Evolutionary conservation across 2,329 filamentous ascomycete species (phyloP).

Genomic region (Fusarium sp.): DNA sequence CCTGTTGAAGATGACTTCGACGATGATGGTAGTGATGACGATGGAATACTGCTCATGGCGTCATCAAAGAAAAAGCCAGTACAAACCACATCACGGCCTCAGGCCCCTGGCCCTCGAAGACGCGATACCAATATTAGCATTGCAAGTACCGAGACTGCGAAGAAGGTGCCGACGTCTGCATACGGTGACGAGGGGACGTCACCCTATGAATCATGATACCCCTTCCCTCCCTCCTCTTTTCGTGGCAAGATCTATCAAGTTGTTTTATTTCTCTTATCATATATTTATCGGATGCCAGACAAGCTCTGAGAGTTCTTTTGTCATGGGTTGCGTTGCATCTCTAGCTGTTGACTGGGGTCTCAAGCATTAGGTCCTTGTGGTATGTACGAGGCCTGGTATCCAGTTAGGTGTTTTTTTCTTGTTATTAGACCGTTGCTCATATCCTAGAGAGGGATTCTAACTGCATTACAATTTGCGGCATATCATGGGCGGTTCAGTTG

Average conservation of each 20-base stretch:
- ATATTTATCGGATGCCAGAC: constrained; percentile 37
- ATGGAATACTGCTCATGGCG: constrained; percentile 67
- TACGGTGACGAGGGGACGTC: constrained; percentile 52
- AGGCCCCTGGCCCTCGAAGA: constrained; percentile 58
- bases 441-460: constrained; percentile 31
- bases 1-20: constrained; percentile 59
- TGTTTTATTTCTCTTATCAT: constrained; percentile 30
- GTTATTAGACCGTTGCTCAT: constrained; percentile 42
- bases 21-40: constrained; percentile 67
- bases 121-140: constrained; percentile 72
- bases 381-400: constrained; percentile 19
- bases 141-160: constrained; percentile 73
- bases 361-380: constrained; percentile 26
- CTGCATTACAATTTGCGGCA: constrained; percentile 28
- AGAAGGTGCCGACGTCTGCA: constrained; percentile 60
- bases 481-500: constrained; percentile 40
- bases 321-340: constrained; percentile 34
- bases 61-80: constrained; percentile 61
- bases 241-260: constrained; percentile 31
- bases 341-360: constrained; percentile 31
- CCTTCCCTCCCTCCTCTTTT: constrained; percentile 39
- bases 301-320: constrained; percentile 31
- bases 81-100: constrained; percentile 31
- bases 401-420: constrained; percentile 36
- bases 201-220: constrained; percentile 47